Percentiles rank a stretch among this genome's conserved stretches.
phyloP scores from a whole-genome alignment of 768 basidiomycete species.

The Boletus pseudopeckii region DNA sequence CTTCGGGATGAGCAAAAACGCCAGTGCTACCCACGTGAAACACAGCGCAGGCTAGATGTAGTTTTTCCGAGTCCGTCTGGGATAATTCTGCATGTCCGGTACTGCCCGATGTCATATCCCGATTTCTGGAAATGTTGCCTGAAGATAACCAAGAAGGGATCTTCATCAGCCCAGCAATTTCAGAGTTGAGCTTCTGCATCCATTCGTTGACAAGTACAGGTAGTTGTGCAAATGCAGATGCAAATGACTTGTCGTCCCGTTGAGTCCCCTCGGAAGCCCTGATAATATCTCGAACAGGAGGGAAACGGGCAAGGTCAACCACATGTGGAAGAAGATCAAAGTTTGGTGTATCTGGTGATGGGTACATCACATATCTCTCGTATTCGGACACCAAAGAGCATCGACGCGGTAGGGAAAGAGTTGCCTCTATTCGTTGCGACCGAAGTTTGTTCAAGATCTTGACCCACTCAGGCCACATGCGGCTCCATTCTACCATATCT shows the following conservation, averaged over 20 bases:
- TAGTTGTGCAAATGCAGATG: slow-evolving; percentile 12
- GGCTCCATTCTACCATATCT: slow-evolving; percentile 9
- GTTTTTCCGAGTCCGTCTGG: background rate
- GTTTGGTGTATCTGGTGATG: background rate
- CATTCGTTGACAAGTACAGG: slow-evolving; percentile 7
- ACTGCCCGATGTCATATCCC: background rate
- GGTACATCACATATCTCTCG: slow-evolving; percentile 4
- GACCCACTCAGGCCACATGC: slow-evolving; percentile 3
- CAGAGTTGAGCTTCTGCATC: slow-evolving; percentile 5
- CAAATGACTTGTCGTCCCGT: background rate
- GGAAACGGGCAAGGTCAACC: slow-evolving; percentile 8
- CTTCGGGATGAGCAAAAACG: background rate
- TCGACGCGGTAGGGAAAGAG: slow-evolving; percentile 6
- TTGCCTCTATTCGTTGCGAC: slow-evolving; percentile 1
- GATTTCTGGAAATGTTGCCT: background rate
- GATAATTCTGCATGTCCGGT: background rate
- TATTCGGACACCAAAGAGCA: slow-evolving; percentile 5
- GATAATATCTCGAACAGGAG: slow-evolving; percentile 13
- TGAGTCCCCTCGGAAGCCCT: background rate
- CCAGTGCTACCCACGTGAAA: background rate
- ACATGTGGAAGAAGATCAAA: slow-evolving; percentile 15
- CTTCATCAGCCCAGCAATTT: slow-evolving; percentile 8
- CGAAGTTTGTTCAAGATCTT: slow-evolving; percentile 2
- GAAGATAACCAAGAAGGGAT: slow-evolving; percentile 2
- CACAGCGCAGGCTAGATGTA: slow-evolving; percentile 10